Evolutionary conservation across 2,329 filamentous ascomycete genomes (phyloP).

Genomic region (Lachnellula subtilissima): DNA sequence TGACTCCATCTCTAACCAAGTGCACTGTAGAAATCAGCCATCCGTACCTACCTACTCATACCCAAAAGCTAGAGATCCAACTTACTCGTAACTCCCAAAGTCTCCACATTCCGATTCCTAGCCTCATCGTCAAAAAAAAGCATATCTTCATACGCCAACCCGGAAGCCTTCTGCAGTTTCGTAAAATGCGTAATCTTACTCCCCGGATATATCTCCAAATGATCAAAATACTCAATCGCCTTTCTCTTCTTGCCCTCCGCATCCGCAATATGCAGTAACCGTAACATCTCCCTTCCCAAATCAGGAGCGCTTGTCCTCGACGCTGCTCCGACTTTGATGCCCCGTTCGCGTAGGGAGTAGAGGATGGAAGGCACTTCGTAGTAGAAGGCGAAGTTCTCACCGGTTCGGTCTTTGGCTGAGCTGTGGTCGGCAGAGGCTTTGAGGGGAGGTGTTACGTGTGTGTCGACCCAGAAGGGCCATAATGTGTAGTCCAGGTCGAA

Average conservation of each 20-base stretch:
- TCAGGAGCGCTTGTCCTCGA: conserved; percentile 77
- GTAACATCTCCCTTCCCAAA: conserved; percentile 75
- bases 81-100: conserved; percentile 51
- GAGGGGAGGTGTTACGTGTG: conserved; percentile 75
- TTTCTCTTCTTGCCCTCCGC: conserved; percentile 31
- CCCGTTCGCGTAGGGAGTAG: conserved; percentile 42
- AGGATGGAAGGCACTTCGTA: conserved; percentile 63
- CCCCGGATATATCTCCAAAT: conserved; percentile 65
- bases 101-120: conserved; percentile 76
- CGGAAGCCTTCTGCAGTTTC: conserved; percentile 64
- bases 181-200: conserved; percentile 85
- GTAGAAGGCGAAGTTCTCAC: conserved; percentile 69
- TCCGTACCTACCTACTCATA: background rate
- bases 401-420: conserved; percentile 47
- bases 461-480: conserved; percentile 99
- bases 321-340: conserved; percentile 63
- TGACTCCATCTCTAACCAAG: conserved; percentile 74
- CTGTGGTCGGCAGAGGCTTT: conserved; percentile 42
- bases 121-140: conserved; percentile 94
- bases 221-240: conserved; percentile 57
- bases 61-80: background rate
- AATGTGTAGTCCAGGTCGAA: conserved; percentile 98
- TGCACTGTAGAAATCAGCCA: conserved; percentile 56
- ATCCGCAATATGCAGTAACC: conserved; percentile 57
- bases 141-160: conserved; percentile 75